Evolutionary conservation across 2,329 filamentous ascomycete genomes (phyloP), one percentile per base, ranked within the genome.

Genomic region (Fusarium pseudoanthophilum): DNA sequence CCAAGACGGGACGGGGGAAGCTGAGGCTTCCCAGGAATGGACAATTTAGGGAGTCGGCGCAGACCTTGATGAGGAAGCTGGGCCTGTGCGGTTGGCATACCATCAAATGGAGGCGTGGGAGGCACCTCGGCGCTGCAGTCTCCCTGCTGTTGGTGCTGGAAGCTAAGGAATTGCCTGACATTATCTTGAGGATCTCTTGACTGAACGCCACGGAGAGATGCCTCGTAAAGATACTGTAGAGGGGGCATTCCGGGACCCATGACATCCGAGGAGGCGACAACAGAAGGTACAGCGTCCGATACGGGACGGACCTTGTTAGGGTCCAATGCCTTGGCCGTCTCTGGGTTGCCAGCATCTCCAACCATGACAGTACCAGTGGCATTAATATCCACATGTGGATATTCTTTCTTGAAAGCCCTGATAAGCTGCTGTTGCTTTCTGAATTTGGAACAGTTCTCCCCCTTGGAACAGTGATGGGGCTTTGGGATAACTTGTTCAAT

Each of bases 251-350:
- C 89, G 11, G 93, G 92, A 5, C 95, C 95, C 71, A 98, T 88
- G 16, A 97, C 88, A 82, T 98, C 95, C 3, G 95, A 98, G 2
- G 95, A 98, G 32, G 95, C 95, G 59, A 97, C 92, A 15, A 97
- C 87, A 4, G 95, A 98, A 15, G 93, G 93, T 7, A 92, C 89
- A 26, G 89, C 89, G 75, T 96, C 92, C 11, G 94, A 95, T 32
- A 91, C 85, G 16, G 93, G 93, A 48, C 92, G 90, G 10, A 84
- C 81, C 67, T 90, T 83, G 64, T 86, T 90, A 78, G 82, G 87
- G 73, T 90, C 88, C 71, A 90, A 81, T 28, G 88, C 87, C 58
- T 83, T 79, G 61, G 89, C 89, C 7, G 92, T 94, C 65, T 87
- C 84, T 14, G 93, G 89, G 79, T 96, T 96, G 60, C 93, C 93